A percentile compares a stretch with the other conserved stretches of the same genome.
Evolutionary conservation across 2,329 filamentous ascomycete species (phyloP).

Genomic region (Aspergillus sp.): DNA sequence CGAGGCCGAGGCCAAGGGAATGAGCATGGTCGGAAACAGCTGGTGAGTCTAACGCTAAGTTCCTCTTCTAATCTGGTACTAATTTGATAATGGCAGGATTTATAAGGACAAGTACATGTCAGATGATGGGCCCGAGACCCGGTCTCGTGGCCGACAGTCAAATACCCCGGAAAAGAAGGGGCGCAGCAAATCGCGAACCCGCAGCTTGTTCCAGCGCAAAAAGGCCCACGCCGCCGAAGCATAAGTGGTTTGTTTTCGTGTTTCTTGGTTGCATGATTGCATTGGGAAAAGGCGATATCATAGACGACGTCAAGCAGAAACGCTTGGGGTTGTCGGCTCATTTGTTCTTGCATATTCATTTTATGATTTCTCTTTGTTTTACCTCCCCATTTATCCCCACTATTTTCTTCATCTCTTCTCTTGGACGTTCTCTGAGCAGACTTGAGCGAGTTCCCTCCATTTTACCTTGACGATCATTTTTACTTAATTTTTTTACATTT

Average conservation of each 20-base stretch:
- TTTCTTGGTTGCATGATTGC: conserved; percentile 22
- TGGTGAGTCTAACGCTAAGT: conserved; percentile 64
- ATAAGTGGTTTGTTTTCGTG: conserved; percentile 11
- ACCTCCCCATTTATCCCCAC: conserved; percentile 13
- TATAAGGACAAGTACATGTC: conserved; percentile 91
- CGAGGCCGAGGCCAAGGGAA: conserved; percentile 84
- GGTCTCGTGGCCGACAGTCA: conserved; percentile 35
- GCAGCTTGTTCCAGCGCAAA: conserved; percentile 70
- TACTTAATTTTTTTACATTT: conserved; percentile 12
- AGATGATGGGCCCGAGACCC: conserved; percentile 54
- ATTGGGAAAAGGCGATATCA: conserved; percentile 5
- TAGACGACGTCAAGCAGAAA: conserved; percentile 3
- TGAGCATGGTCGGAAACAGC: conserved; percentile 97
- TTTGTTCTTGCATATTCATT: conserved; percentile 18
- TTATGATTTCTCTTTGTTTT: conserved; percentile 8
- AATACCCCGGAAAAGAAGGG: conserved; percentile 61
- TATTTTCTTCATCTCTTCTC: conserved; percentile 5
- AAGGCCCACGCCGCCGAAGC: conserved; percentile 38
- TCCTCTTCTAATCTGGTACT: not conserved
- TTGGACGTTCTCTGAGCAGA: conserved; percentile 3
- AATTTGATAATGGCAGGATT: conserved; percentile 63
- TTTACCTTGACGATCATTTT: not conserved
- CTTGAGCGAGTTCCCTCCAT: not conserved
- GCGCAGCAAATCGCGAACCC: conserved; percentile 73
- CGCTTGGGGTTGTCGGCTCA: conserved; percentile 4